Evolutionary conservation across 306 rosid genomes (phyloP).

Genomic region (Rosa persica): DNA sequence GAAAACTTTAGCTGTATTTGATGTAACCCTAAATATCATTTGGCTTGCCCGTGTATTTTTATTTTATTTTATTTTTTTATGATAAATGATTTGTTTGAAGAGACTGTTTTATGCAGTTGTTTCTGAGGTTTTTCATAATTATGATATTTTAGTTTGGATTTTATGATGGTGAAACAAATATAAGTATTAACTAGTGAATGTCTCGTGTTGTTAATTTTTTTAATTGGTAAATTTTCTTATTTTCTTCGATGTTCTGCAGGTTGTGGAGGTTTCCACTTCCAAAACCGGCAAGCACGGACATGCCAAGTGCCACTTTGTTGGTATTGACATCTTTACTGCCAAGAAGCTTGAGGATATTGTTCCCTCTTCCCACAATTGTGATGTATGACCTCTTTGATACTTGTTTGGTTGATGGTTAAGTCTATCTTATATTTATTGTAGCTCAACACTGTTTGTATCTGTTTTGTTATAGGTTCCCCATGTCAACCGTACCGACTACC

Average conservation of each 20-base stretch:
- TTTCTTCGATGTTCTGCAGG: slow-evolving; percentile 38
- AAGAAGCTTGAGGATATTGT: slow-evolving; percentile 98
- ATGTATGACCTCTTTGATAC: slow-evolving; percentile 39
- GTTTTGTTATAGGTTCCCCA: slow-evolving; percentile 75
- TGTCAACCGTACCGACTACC: slow-evolving; percentile 93
- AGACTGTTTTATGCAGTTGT: not conserved
- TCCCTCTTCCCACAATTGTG: slow-evolving; percentile 98
- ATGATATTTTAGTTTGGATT: not conserved
- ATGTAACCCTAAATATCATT: not conserved
- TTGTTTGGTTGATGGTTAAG: not conserved
- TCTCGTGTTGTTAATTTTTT: not conserved
- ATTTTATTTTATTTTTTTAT: too few species aligned
- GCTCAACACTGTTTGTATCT: not conserved
- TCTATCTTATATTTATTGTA: not conserved
- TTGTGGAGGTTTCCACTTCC: slow-evolving; percentile 95
- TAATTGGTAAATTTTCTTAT: not conserved
- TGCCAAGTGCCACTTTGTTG: slow-evolving; percentile 98
- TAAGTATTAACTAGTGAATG: not conserved
- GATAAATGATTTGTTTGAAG: not conserved
- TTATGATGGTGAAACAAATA: too few species aligned
- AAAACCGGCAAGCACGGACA: slow-evolving; percentile 98
- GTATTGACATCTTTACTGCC: slow-evolving; percentile 81
- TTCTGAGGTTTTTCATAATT: not conserved
- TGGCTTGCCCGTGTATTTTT: not conserved
- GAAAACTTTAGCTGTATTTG: not conserved